A percentile compares a stretch with the other conserved stretches of the same genome.
Evolutionary conservation across 208 protist species (phyloP).

Genomic region (Entamoeba invadens): DNA sequence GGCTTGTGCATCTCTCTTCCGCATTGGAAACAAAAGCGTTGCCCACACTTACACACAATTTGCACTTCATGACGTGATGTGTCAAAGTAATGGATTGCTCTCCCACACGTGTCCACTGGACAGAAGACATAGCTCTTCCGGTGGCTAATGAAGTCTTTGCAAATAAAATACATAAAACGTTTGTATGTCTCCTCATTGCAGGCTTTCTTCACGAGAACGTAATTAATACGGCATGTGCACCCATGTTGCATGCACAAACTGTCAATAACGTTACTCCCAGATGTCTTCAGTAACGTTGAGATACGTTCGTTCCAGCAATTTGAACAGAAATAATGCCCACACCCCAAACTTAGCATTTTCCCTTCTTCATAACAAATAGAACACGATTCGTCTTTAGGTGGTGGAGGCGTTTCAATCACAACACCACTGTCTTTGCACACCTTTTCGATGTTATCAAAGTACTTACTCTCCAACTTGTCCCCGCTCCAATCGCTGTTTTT

Average conservation of each 20-base stretch:
- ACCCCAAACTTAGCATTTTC: neutral
- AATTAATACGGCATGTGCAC: neutral
- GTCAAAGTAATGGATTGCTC: neutral
- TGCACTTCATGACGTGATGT: neutral
- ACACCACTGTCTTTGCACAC: neutral
- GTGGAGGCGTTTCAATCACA: neutral
- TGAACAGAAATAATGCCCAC: neutral
- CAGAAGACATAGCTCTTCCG: neutral
- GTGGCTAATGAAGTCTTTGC: neutral
- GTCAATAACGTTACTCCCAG: neutral
- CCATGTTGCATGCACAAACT: neutral
- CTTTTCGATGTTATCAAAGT: neutral
- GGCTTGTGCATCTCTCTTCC: neutral
- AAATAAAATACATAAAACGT: slow-evolving; percentile 1
- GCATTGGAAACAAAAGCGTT: neutral
- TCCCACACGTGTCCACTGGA: neutral
- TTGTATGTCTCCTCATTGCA: neutral
- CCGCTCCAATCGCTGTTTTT: neutral
- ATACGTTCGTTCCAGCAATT: neutral
- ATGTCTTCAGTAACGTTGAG: neutral
- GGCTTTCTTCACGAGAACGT: neutral
- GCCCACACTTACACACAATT: neutral
- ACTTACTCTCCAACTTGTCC: neutral
- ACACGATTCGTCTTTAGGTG: neutral
- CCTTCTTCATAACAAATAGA: neutral